Percentiles rank a stretch among this genome's conserved stretches.
Conservation (phyloP, 2,329 filamentous ascomycete species). For the Pestalotiopsis sp. region DNA sequence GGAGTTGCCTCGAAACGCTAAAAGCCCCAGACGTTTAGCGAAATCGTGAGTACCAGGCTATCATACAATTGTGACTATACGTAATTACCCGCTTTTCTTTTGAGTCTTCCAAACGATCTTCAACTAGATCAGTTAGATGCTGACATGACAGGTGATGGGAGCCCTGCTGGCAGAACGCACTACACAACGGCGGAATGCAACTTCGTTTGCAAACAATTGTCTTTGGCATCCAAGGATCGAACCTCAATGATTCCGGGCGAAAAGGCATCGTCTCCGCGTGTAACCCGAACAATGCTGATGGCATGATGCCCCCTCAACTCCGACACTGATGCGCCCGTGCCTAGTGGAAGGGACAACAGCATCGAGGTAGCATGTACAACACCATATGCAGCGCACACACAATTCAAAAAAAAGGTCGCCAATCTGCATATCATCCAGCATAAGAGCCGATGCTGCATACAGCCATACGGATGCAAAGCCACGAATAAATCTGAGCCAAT, state of each 20-base stretch:
- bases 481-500: not conserved
- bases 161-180: not conserved
- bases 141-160: not conserved
- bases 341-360: not conserved
- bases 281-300: not conserved
- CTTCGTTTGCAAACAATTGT: not conserved
- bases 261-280: not conserved
- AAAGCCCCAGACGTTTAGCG: not conserved
- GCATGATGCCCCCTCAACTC: not conserved
- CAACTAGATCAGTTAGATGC: not conserved
- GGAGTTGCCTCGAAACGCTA: not conserved
- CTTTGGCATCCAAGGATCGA: not conserved
- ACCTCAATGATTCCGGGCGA: not conserved
- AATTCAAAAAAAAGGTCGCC: not conserved
- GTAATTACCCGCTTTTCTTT: not conserved
- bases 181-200: not conserved
- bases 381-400: not conserved
- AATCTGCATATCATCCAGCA: conserved; percentile 6
- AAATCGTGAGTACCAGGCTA: not conserved
- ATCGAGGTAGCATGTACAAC: not conserved
- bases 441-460: not conserved
- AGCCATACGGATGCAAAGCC: conserved; percentile 7
- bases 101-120: not conserved
- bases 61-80: not conserved
- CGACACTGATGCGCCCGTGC: not conserved